Evolutionary conservation across 2,329 filamentous ascomycete species (phyloP).

Genomic region (Colletotrichum navitas): DNA sequence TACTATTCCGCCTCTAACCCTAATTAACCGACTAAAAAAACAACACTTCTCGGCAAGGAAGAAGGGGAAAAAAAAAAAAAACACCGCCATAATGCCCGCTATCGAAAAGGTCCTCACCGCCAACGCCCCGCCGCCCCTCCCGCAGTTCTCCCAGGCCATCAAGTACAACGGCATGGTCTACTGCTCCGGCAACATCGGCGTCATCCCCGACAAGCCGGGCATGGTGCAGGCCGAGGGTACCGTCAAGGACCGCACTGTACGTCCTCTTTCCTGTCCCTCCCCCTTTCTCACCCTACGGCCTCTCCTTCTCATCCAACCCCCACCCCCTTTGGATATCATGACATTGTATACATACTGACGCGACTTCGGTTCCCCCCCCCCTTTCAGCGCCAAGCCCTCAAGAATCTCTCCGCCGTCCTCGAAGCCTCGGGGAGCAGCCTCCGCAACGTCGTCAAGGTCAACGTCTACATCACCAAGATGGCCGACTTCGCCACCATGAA

Average conservation of each 20-base stretch:
- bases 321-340: no score
- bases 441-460: constrained; percentile 74
- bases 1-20: not conserved
- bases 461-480: constrained; percentile 76
- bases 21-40: not conserved
- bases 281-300: no score
- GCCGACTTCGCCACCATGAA: constrained; percentile 72
- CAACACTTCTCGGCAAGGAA: no score
- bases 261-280: constrained; percentile 33
- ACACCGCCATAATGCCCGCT: constrained; percentile 19
- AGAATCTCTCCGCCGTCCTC: constrained; percentile 71
- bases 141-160: constrained; percentile 72
- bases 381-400: constrained; percentile 64
- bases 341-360: constrained; percentile 16
- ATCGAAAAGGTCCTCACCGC: constrained; percentile 44
- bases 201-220: constrained; percentile 59
- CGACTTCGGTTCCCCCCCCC: not conserved
- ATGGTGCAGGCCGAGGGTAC: constrained; percentile 64
- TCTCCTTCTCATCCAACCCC: constrained; percentile 9
- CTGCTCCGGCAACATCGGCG: constrained; percentile 73
- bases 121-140: constrained; percentile 56
- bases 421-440: constrained; percentile 70
- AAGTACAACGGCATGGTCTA: constrained; percentile 77
- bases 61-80: not conserved
- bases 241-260: constrained; percentile 65